A percentile compares a stretch with the other conserved stretches of the same genome.
Conservation (phyloP, 495 filamentous ascomycete species). For the Hyaloscypha finlandica region DNA sequence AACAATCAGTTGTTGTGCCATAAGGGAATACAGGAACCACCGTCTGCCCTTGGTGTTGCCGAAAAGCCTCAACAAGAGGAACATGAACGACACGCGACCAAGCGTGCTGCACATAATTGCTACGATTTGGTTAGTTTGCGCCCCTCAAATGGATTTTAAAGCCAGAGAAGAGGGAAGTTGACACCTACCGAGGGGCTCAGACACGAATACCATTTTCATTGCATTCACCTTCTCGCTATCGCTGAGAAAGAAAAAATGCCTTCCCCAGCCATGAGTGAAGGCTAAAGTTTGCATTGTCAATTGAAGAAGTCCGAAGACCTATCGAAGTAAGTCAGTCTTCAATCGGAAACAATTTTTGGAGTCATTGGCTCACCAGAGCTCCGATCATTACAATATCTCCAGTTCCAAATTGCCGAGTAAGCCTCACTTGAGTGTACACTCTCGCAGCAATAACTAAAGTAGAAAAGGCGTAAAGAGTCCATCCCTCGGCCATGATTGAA, state of each 20-base stretch:
- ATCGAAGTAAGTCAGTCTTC: neutral
- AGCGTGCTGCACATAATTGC: constrained; percentile 10
- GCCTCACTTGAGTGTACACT: constrained; percentile 16
- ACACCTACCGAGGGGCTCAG: constrained; percentile 14
- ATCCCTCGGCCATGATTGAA: constrained; percentile 2
- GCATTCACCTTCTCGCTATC: constrained; percentile 5
- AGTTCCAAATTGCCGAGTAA: constrained; percentile 13
- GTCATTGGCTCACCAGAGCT: constrained; percentile 5
- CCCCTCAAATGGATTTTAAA: neutral
- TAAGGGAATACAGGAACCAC: constrained; percentile 13
- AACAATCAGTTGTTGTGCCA: constrained; percentile 10
- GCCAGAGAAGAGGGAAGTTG: neutral
- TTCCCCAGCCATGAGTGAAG: constrained; percentile 8
- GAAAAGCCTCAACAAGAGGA: constrained; percentile 15
- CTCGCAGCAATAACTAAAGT: neutral
- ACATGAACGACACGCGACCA: constrained; percentile 14
- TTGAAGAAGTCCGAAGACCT: constrained; percentile 2
- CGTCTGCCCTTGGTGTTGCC: constrained; percentile 5
- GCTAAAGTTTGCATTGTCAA: neutral
- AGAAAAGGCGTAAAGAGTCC: constrained; percentile 13
- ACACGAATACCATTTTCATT: constrained; percentile 6
- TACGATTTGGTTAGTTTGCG: neutral
- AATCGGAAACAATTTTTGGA: neutral
- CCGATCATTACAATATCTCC: constrained; percentile 14
- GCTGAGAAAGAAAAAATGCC: constrained; percentile 19